Percentiles rank a stretch among this genome's conserved stretches.
Evolutionary conservation across 176 grass and related monocot species (phyloP).

Genomic region (Metroxylon sagu): DNA sequence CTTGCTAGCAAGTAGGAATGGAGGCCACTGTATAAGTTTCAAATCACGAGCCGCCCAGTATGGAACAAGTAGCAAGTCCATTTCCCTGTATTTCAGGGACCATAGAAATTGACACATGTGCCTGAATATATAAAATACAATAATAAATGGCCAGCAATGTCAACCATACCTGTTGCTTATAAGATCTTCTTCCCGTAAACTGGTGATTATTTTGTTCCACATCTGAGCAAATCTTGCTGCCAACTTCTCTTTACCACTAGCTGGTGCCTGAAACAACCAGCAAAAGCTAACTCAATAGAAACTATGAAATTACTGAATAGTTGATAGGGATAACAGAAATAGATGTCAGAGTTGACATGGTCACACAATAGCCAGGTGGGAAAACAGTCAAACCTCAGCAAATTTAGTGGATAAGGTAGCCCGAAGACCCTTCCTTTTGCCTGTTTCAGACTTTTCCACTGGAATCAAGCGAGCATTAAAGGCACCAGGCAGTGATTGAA

Average conservation of each 20-base stretch:
- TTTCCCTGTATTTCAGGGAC: constrained; percentile 42
- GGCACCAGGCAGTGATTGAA: constrained; percentile 53
- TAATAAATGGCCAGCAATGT: constrained; percentile 6
- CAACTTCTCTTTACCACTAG: constrained; percentile 47
- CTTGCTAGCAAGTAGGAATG: constrained; percentile 95
- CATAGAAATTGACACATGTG: background rate
- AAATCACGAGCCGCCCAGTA: constrained; percentile 70
- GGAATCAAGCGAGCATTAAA: constrained; percentile 76
- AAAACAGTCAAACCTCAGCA: constrained; percentile 40
- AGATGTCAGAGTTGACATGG: constrained; percentile 10
- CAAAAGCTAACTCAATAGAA: background rate
- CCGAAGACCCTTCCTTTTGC: constrained; percentile 55
- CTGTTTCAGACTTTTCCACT: constrained; percentile 38
- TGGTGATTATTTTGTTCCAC: constrained; percentile 96
- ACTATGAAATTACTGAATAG: too few relatives aligned
- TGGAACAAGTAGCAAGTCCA: constrained; percentile 87
- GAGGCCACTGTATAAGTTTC: constrained; percentile 89
- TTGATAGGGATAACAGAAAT: background rate
- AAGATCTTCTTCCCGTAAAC: constrained; percentile 82
- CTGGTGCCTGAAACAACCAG: constrained; percentile 42
- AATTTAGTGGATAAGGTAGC: constrained; percentile 68
- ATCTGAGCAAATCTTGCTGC: constrained; percentile 87
- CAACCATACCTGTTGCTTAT: constrained; percentile 58
- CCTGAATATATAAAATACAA: constrained; percentile 2
- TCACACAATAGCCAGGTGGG: constrained; percentile 9